Percentiles rank a stretch among this genome's conserved stretches.
These are phyloP conservation scores for Haplographium delicatum DNA, from an alignment of 495 filamentous ascomycete species.

Conservation along the genomic window DNA sequence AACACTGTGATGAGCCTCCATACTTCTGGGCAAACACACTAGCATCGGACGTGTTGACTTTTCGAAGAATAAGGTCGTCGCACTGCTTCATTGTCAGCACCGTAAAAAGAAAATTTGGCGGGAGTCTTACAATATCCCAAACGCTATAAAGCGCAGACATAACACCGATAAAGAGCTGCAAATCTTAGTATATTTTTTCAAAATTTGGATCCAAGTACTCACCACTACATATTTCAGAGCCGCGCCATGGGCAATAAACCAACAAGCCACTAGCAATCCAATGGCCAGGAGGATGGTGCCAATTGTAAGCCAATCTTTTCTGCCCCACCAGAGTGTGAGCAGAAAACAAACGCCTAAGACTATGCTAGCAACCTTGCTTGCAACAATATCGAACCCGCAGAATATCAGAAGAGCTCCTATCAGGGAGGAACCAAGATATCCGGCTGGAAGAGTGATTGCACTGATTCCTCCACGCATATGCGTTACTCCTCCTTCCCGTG, in stretches of 20 bases:
- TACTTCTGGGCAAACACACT: constrained; percentile 73
- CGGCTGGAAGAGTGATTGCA: constrained; percentile 69
- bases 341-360: constrained; percentile 68
- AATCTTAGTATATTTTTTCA: too few species aligned
- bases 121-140: constrained; percentile 69
- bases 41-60: constrained; percentile 77
- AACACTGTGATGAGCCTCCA: constrained; percentile 75
- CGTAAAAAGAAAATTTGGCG: not conserved
- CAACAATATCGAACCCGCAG: constrained; percentile 74
- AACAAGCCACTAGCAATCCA: constrained; percentile 65
- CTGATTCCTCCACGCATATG: constrained; percentile 72
- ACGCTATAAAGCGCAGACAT: constrained; percentile 74
- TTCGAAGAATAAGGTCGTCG: constrained; percentile 76
- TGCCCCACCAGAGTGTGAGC: constrained; percentile 74
- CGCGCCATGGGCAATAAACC: constrained; percentile 75
- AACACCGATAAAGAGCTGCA: constrained; percentile 78
- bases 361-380: constrained; percentile 71
- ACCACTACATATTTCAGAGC: constrained; percentile 67
- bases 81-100: constrained; percentile 40
- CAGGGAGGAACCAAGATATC: constrained; percentile 69
- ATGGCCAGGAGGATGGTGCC: constrained; percentile 62
- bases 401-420: constrained; percentile 76
- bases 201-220: too few species aligned
- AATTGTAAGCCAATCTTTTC: constrained; percentile 72
- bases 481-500: constrained; percentile 67